Evolutionary conservation across 2,329 filamentous ascomycete species (phyloP).

Genomic region (Mollisia scopiformis): DNA sequence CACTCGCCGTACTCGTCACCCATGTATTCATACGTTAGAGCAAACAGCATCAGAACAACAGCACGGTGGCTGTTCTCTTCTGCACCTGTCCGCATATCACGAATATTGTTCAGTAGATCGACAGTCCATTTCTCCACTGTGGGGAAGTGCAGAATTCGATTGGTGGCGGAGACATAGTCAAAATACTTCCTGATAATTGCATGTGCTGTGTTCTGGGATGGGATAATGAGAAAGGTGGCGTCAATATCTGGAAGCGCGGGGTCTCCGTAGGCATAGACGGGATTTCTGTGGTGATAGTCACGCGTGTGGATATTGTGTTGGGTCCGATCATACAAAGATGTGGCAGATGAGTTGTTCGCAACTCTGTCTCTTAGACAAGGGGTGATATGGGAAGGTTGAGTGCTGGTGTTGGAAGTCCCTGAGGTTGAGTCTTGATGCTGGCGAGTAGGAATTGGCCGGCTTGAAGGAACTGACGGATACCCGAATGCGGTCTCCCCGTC

Average conservation of each 20-base stretch:
- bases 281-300: constrained; percentile 8
- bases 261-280: constrained; percentile 17
- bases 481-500: not conserved
- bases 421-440: not conserved
- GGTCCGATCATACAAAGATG: constrained; percentile 12
- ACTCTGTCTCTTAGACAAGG: not conserved
- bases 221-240: constrained; percentile 32
- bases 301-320: constrained; percentile 4
- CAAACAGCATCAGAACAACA: constrained; percentile 51
- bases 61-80: constrained; percentile 46
- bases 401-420: not conserved
- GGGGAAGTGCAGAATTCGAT: constrained; percentile 57
- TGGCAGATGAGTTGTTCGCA: not conserved
- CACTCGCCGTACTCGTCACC: not conserved
- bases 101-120: constrained; percentile 41
- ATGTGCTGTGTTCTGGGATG: constrained; percentile 34
- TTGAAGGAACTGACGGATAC: not conserved
- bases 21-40: constrained; percentile 42
- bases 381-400: not conserved
- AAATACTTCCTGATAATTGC: constrained; percentile 56
- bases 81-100: constrained; percentile 35
- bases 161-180: constrained; percentile 60
- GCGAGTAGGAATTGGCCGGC: not conserved
- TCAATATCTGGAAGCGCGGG: constrained; percentile 40
- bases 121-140: constrained; percentile 52